Conservation (phyloP, 2,329 filamentous ascomycete genomes). For the Neonectria hederae region DNA sequence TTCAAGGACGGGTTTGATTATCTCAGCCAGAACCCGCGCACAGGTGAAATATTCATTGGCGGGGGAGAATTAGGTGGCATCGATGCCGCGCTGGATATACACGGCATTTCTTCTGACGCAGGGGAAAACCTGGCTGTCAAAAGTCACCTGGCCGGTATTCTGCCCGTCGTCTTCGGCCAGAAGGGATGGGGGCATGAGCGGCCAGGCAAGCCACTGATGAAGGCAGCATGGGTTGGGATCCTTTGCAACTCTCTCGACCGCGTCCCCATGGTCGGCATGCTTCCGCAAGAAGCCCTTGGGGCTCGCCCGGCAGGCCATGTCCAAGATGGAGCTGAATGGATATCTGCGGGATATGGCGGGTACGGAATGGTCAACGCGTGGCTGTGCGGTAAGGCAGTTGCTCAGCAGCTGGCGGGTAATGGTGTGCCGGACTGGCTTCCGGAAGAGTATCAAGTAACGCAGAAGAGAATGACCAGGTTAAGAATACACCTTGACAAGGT, state of each 20-base stretch:
- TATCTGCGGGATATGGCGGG: constrained; percentile 33
- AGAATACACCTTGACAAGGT: no score
- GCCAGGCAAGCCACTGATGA: background rate
- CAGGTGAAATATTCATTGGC: background rate
- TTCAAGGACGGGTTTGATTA: constrained; percentile 24
- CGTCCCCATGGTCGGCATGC: constrained; percentile 6
- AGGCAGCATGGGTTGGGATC: constrained; percentile 12
- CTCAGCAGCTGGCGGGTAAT: background rate
- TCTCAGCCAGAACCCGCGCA: constrained; percentile 12
- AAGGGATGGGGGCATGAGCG: background rate
- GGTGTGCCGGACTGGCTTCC: no score
- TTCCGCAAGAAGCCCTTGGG: constrained; percentile 3
- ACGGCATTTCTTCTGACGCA: background rate
- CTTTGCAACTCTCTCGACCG: constrained; percentile 10
- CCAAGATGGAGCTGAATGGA: constrained; percentile 21
- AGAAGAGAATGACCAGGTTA: no score
- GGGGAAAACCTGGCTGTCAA: background rate
- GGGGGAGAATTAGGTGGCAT: background rate
- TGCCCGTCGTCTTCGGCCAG: background rate
- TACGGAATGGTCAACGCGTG: constrained; percentile 38
- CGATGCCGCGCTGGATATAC: background rate
- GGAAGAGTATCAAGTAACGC: no score
- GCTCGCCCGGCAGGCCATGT: background rate
- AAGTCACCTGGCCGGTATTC: background rate
- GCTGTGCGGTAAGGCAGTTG: constrained; percentile 20